Base-by-base conservation (phyloP, 2,329 filamentous ascomycete species). In the Boeremia exigua region DNA sequence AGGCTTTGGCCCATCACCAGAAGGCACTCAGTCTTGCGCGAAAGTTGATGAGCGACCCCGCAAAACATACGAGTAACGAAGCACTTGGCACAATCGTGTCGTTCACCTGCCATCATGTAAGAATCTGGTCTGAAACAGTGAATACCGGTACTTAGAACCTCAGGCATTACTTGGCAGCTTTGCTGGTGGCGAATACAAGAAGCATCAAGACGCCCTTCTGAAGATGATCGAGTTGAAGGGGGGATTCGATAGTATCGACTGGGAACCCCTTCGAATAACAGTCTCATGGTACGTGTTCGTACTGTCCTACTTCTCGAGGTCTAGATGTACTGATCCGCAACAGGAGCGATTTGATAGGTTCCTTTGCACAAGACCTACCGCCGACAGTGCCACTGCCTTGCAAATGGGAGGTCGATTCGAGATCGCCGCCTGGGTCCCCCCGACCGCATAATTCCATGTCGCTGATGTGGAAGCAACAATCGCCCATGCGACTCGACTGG, bases 401-500 rank as follows among this genome's bases (percentile, higher is more conserved):
- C 2, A 54, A 54, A 47, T 73, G 70, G 71, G 42, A 48, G 28
- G 19, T 29, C 7, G 50, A 67, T 32, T 65, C 65, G 48, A 72
- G 77, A 79, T 77, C 81, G 75, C 78, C 80, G 79, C 79, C 84
- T 81, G 82, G 79, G 82, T 83, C 85, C 82, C 83, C 84, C 77
- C 79, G 80, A 74, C 81, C 82, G 70, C 67, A 64, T 64, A 70
- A 70, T 69, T 80, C 78, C 71, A 77, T 86, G 77, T 86, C 79
- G 77, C 81, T 84, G 74, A 74, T 79, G 59, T 84, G 76, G 81
- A 84, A 87, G 83, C 83, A 84, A 11, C 60, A 63, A n/a, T 36
- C 72, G 14, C 67, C 66, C 0, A 65, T 59, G 53, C 46, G 54
- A 19, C n/a, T 59, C 7, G 65, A 66, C 42, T 71, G 68, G 66